These are phyloP conservation scores for Sugiyamaella boreocaroliniensis DNA, from an alignment of 805 yeast species.

Conservation along the genomic window DNA sequence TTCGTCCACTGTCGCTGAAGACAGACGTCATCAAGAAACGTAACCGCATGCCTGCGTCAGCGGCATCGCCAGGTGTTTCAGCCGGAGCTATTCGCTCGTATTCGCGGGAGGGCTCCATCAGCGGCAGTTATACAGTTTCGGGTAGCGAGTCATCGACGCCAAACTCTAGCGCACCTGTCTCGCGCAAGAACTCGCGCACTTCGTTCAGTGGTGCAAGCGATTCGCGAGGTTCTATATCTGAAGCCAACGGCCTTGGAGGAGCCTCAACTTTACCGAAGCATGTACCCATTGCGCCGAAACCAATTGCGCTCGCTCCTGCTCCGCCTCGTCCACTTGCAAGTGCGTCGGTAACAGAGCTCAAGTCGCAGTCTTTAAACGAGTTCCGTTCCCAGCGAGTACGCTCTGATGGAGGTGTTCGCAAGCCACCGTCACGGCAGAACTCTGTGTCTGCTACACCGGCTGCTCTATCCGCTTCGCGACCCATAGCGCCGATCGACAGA, in stretches of 20 bases:
- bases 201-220: background rate
- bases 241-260: background rate
- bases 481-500: background rate
- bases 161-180: background rate
- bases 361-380: constrained; percentile 12
- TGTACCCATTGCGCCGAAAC: constrained; percentile 23
- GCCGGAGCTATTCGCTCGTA: constrained; percentile 5
- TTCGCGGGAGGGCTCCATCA: constrained; percentile 8
- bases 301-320: constrained; percentile 22
- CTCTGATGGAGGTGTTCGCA: background rate
- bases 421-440: constrained; percentile 11
- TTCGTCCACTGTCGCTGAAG: constrained; percentile 86
- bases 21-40: constrained; percentile 93
- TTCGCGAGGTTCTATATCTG: background rate
- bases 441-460: background rate
- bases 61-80: background rate
- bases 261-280: constrained; percentile 1
- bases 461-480: background rate
- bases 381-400: constrained; percentile 8
- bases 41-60: constrained; percentile 45
- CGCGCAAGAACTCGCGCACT: background rate
- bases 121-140: background rate
- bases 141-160: background rate
- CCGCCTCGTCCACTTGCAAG: background rate
- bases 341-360: constrained; percentile 3